phyloP scores from a whole-genome alignment of 768 basidiomycete genomes.

The Amanita rubescens region DNA sequence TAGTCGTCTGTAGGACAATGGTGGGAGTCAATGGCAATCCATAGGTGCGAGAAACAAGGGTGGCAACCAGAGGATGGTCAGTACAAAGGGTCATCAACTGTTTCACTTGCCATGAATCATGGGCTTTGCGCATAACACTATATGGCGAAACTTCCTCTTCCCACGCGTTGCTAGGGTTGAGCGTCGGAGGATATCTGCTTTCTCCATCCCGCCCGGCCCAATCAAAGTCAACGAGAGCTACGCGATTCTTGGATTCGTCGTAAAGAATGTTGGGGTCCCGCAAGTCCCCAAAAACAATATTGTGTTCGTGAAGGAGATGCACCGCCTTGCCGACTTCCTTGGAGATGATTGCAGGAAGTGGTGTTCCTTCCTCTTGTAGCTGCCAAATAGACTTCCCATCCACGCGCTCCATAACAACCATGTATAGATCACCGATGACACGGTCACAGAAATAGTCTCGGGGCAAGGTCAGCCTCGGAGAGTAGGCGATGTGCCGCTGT shows the following conservation, averaged over 20 bases:
- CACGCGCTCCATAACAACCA: conserved; percentile 15
- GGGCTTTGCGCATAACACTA: conserved; percentile 15
- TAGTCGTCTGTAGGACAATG: not conserved
- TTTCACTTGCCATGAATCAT: conserved; percentile 17
- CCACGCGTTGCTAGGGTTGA: conserved; percentile 12
- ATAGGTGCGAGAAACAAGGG: not conserved
- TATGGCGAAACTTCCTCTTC: conserved; percentile 11
- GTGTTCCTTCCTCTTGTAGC: conserved; percentile 19
- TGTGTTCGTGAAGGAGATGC: conserved; percentile 10
- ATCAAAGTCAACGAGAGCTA: conserved; percentile 22
- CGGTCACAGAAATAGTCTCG: conserved; percentile 13
- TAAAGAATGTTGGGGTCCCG: conserved; percentile 19
- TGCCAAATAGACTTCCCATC: conserved; percentile 11
- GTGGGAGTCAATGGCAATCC: not conserved
- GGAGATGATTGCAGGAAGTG: conserved; percentile 9
- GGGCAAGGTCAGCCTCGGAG: conserved; percentile 11
- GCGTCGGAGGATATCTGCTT: conserved; percentile 17
- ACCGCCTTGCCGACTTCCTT: conserved; percentile 12
- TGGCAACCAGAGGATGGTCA: not conserved
- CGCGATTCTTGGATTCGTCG: conserved; percentile 7
- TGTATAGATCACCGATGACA: conserved; percentile 14
- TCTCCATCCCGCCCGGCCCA: conserved; percentile 17
- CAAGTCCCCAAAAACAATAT: conserved; percentile 24
- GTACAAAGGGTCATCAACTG: conserved; percentile 7
- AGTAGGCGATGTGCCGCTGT: conserved; percentile 12